Percentiles rank a stretch among this genome's conserved stretches.
phyloP scores from a whole-genome alignment of 2,329 filamentous ascomycete genomes.

The Xylaria sp. region DNA sequence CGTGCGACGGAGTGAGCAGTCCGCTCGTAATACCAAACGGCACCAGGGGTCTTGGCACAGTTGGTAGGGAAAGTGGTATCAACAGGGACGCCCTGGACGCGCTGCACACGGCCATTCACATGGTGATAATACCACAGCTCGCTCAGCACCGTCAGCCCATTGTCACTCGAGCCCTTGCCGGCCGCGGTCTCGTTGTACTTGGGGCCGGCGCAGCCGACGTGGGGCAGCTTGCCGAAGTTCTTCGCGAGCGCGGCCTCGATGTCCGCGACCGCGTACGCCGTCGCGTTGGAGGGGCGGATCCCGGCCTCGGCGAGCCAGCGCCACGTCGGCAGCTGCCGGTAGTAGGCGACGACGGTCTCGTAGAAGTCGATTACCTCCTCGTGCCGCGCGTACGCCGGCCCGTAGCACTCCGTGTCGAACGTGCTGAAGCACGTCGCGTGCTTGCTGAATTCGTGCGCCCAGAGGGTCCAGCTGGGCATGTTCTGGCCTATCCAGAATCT shows the following conservation, averaged over 20 bases:
- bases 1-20: conserved; percentile 53
- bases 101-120: conserved; percentile 67
- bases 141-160: conserved; percentile 65
- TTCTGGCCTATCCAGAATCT: conserved; percentile 69
- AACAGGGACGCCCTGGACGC: conserved; percentile 57
- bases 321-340: conserved; percentile 68
- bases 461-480: conserved; percentile 68
- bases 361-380: conserved; percentile 73
- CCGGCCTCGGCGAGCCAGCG: conserved; percentile 65
- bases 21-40: conserved; percentile 66
- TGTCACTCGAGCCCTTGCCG: conserved; percentile 65
- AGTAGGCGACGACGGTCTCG: conserved; percentile 68
- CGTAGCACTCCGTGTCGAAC: conserved; percentile 74
- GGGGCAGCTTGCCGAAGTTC: conserved; percentile 66
- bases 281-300: conserved; percentile 69
- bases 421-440: conserved; percentile 75
- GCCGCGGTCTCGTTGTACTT: conserved; percentile 69
- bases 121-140: conserved; percentile 77
- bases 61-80: conserved; percentile 60
- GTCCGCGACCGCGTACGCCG: conserved; percentile 63
- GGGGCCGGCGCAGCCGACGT: conserved; percentile 70
- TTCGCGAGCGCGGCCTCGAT: conserved; percentile 63
- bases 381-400: conserved; percentile 65
- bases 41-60: conserved; percentile 65
- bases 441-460: conserved; percentile 76